phyloP scores from a whole-genome alignment of 768 basidiomycete species.

The Stropharia rugosoannulata region DNA sequence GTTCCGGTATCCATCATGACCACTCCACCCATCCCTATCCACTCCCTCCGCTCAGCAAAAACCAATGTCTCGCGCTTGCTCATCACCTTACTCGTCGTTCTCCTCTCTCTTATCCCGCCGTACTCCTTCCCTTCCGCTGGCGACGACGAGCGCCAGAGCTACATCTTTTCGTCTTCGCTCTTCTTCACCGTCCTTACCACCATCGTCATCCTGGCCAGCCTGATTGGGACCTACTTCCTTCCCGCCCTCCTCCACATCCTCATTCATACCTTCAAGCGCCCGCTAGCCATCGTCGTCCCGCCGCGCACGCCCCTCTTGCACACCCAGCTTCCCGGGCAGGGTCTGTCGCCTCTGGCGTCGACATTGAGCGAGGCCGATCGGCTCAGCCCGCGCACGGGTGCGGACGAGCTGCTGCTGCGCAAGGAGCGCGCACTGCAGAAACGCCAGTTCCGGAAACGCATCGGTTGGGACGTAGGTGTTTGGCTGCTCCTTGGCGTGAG shows the following conservation, averaged over 20 bases:
- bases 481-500: slow-evolving; percentile 71
- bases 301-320: slow-evolving; percentile 28
- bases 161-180: slow-evolving; percentile 13
- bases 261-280: slow-evolving; percentile 82
- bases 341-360: not conserved
- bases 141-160: slow-evolving; percentile 3
- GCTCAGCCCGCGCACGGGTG: slow-evolving; percentile 26
- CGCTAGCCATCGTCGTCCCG: slow-evolving; percentile 80
- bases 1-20: slow-evolving; percentile 61
- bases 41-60: slow-evolving; percentile 39
- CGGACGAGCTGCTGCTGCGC: slow-evolving; percentile 75
- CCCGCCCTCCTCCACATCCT: slow-evolving; percentile 81
- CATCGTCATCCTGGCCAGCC: slow-evolving; percentile 46
- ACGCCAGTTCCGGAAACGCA: slow-evolving; percentile 63
- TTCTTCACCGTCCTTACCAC: slow-evolving; percentile 38
- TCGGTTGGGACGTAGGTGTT: slow-evolving; percentile 83
- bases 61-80: slow-evolving; percentile 48
- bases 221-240: slow-evolving; percentile 59
- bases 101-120: slow-evolving; percentile 45
- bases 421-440: slow-evolving; percentile 87
- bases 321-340: slow-evolving; percentile 11
- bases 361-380: slow-evolving; percentile 11
- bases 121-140: slow-evolving; percentile 7
- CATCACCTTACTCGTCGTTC: slow-evolving; percentile 38
- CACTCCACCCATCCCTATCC: slow-evolving; percentile 50